Percentiles rank a stretch among this genome's conserved stretches.
phyloP scores from a whole-genome alignment of 2,329 filamentous ascomycete species.

The Claviceps arundinis region DNA sequence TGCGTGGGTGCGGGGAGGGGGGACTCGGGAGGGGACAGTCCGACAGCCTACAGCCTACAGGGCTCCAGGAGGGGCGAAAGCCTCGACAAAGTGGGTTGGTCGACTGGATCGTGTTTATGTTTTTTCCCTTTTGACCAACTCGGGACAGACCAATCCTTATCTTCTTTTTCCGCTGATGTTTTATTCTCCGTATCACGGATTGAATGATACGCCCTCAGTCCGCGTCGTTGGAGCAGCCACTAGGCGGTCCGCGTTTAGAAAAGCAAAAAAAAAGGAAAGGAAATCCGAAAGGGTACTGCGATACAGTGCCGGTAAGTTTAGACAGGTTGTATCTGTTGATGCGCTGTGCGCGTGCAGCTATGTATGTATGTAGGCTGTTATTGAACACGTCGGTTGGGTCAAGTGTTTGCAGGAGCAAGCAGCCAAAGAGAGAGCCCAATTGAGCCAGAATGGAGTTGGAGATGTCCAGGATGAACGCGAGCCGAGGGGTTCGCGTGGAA shows the following conservation, averaged over 20 bases:
- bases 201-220: background rate
- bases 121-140: conserved; percentile 1
- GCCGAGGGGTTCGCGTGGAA: background rate
- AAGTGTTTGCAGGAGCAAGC: background rate
- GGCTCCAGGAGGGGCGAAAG: conserved; percentile 2
- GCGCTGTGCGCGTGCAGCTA: background rate
- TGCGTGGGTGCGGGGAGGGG: conserved; percentile 6
- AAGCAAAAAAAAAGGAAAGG: background rate
- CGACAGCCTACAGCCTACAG: too few relatives aligned
- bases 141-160: background rate
- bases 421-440: background rate
- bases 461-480: background rate
- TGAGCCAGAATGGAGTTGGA: background rate
- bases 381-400: background rate
- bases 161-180: background rate
- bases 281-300: background rate
- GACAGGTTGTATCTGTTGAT: background rate
- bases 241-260: too few relatives aligned
- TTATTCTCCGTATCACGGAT: background rate
- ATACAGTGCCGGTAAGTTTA: too few relatives aligned
- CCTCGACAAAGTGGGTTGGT: conserved; percentile 4
- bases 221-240: background rate
- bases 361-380: too few relatives aligned
- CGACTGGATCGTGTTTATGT: conserved; percentile 2
- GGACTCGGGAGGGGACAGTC: background rate